A percentile compares a stretch with the other conserved stretches of the same genome.
These are phyloP conservation scores for Fusarium abutilonis DNA, from an alignment of 2,329 filamentous ascomycete genomes.

Conservation along the genomic window DNA sequence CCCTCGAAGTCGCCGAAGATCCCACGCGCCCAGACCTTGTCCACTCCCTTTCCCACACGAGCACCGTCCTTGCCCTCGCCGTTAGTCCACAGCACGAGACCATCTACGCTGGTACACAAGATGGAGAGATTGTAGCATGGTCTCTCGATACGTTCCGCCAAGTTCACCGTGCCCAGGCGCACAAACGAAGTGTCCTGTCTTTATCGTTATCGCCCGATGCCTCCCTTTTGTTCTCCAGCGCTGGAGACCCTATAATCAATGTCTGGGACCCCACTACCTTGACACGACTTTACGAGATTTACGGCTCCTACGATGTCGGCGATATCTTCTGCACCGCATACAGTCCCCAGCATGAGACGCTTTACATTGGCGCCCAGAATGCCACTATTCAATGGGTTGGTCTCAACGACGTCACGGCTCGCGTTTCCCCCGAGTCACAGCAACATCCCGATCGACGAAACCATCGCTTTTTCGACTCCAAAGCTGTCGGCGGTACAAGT, in stretches of 20 bases:
- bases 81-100: constrained; percentile 79
- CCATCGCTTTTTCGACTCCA: constrained; percentile 93
- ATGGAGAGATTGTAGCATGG: constrained; percentile 93
- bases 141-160: constrained; percentile 88
- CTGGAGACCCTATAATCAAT: constrained; percentile 92
- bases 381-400: constrained; percentile 94
- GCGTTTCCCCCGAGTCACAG: constrained; percentile 69
- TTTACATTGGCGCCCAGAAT: constrained; percentile 94
- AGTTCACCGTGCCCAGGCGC: constrained; percentile 81
- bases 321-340: constrained; percentile 97
- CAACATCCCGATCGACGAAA: constrained; percentile 80
- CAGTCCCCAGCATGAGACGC: constrained; percentile 78
- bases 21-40: constrained; percentile 67
- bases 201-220: constrained; percentile 81
- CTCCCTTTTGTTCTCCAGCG: constrained; percentile 86
- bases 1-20: constrained; percentile 42
- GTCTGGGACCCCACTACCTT: constrained; percentile 87
- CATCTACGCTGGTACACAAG: constrained; percentile 92
- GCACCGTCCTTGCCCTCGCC: constrained; percentile 83
- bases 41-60: constrained; percentile 79
- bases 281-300: constrained; percentile 84
- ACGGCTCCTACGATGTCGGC: constrained; percentile 92
- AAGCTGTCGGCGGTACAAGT: constrained; percentile 81
- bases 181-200: constrained; percentile 89
- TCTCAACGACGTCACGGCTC: constrained; percentile 69